Conservation (phyloP, 495 filamentous ascomycete genomes). For the Paragyromitra xinjiangensis region DNA sequence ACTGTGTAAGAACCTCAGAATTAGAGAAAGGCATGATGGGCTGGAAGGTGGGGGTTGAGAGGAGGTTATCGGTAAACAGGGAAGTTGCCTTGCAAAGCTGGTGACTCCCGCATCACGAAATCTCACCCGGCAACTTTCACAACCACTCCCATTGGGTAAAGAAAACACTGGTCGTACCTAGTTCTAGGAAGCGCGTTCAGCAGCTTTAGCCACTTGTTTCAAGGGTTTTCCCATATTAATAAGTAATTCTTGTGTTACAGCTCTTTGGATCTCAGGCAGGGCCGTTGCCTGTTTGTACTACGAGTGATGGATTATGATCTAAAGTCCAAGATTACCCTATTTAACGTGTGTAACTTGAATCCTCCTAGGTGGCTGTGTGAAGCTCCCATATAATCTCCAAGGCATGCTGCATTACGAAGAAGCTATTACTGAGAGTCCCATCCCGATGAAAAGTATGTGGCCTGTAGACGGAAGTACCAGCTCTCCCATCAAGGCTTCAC, state of each 20-base stretch:
- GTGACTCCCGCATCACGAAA: neutral
- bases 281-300: neutral
- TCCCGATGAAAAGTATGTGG: too few species aligned
- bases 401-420: too few species aligned
- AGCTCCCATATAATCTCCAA: too few species aligned
- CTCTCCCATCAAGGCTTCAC: too few species aligned
- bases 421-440: too few species aligned
- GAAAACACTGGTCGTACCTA: too few species aligned
- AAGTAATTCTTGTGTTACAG: neutral
- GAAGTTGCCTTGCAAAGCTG: neutral
- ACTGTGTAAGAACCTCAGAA: neutral
- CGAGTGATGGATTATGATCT: neutral
- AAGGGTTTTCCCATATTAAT: too few species aligned
- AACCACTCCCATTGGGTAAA: too few species aligned
- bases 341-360: neutral
- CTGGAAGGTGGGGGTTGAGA: too few species aligned
- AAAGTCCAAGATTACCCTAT: neutral
- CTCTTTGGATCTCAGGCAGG: neutral
- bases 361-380: neutral
- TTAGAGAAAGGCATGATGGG: conserved; percentile 10
- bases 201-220: too few species aligned
- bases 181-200: too few species aligned
- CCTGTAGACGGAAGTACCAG: too few species aligned
- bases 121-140: neutral
- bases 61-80: neutral